Evolutionary conservation across 2,329 filamentous ascomycete genomes (phyloP), one percentile per base, ranked within the genome.

Genomic region (Pyricularia grisea): DNA sequence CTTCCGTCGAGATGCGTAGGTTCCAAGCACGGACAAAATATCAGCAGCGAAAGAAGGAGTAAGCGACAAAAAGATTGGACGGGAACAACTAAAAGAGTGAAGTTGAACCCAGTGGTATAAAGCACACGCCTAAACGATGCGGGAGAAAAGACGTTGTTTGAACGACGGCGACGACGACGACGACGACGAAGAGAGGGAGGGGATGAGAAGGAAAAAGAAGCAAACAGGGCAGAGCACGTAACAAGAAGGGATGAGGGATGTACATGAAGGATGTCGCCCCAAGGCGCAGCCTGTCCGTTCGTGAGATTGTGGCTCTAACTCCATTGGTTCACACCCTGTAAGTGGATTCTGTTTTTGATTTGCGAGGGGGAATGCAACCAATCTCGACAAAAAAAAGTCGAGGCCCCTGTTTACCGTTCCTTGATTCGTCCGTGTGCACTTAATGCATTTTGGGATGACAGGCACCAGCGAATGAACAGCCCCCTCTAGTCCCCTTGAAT

Each of bases 21-120:
- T 55, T 55, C 42, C 42, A 55, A n/a, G 42, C 42, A n/a, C 42
- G 42, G 42, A n/a, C 42, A 55, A 55, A 14, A 63, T 25, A 42
- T 33, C 63, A 60, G 63, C 68, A 61, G 27, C 31, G 27, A 31
- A n/a, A 25, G 11, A 25, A 67, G 72, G 74, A 65, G 50, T 31
- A 68, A 65, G 30, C 9, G 36, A 65, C 66, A 60, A 50, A 66
- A 63, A 28, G 81, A 83, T 74, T 73, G 81, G 80, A 83, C 79
- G 78, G 81, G 74, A 74, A 77, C 81, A 79, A 79, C 80, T 77
- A 76, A 82, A 80, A 78, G 81, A 82, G 76, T 81, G 80, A 81
- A 81, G 79, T 76, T 79, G 80, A 80, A 74, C 76, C 79, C 80
- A 72, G 73, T 70, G 61, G 69, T 27, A 30, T 7, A 28, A 42